Conservation (phyloP, 371 early-diverging fungal species). For the Mucor ambiguus region DNA sequence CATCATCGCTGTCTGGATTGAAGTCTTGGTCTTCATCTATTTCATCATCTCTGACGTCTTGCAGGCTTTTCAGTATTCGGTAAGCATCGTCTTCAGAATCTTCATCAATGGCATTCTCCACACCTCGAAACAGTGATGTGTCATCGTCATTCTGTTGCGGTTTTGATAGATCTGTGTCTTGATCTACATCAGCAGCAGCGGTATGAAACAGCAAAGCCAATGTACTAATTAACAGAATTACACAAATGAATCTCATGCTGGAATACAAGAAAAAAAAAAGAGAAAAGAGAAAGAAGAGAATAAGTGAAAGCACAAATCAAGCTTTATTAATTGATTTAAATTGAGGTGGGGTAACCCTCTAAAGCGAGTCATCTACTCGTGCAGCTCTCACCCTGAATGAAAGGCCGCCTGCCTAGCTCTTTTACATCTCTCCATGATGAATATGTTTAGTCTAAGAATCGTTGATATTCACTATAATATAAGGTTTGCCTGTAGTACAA, state of each 20-base stretch:
- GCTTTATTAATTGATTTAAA: constrained; percentile 7
- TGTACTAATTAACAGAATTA: not conserved
- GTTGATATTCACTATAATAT: not conserved
- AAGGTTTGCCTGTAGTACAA: not conserved
- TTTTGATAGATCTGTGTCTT: not conserved
- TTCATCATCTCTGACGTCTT: constrained; percentile 14
- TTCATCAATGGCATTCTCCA: constrained; percentile 17
- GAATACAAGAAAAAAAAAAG: not conserved
- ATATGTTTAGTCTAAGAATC: not conserved
- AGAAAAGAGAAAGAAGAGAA: not conserved
- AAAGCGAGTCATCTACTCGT: constrained; percentile 3
- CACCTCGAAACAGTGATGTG: constrained; percentile 17
- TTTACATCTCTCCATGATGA: not conserved
- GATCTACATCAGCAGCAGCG: not conserved
- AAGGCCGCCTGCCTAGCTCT: constrained; percentile 1
- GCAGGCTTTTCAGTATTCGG: constrained; percentile 22
- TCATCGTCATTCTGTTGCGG: constrained; percentile 10
- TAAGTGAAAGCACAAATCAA: not conserved
- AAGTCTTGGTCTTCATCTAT: constrained; percentile 7
- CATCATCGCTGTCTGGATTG: not conserved
- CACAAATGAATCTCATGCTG: not conserved
- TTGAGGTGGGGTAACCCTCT: constrained; percentile 8
- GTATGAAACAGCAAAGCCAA: not conserved
- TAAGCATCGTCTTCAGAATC: constrained; percentile 18
- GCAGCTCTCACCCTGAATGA: constrained; percentile 1